Evolutionary conservation across 2,329 filamentous ascomycete species (phyloP).

Genomic region (Cladosporium sp.): DNA sequence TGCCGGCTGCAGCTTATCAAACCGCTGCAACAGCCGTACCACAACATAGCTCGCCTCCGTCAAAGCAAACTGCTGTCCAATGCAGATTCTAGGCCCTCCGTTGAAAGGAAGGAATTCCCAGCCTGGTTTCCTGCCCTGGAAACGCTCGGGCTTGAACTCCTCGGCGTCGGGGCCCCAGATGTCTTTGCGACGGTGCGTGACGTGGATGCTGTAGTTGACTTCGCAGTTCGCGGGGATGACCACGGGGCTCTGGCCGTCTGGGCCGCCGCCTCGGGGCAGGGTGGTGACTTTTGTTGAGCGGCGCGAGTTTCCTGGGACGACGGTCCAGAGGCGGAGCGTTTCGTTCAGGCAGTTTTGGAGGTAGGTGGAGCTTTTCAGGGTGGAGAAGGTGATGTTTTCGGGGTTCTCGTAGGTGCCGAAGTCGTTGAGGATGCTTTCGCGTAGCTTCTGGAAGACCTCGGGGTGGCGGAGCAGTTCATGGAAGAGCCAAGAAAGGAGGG

Average conservation of each 20-base stretch:
- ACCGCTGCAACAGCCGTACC: constrained; percentile 36
- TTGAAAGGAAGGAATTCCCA: constrained; percentile 43
- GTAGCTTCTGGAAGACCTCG: constrained; percentile 51
- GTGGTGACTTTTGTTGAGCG: constrained; percentile 71
- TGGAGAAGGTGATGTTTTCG: constrained; percentile 52
- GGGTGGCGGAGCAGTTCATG: constrained; percentile 57
- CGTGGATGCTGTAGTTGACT: constrained; percentile 38
- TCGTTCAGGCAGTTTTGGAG: constrained; percentile 52
- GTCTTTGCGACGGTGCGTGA: constrained; percentile 42
- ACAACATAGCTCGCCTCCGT: constrained; percentile 38
- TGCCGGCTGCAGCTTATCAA: constrained; percentile 34
- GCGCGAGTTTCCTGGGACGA: constrained; percentile 77
- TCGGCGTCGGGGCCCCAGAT: constrained; percentile 45
- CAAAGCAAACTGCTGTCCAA: constrained; percentile 74
- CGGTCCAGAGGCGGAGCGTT: constrained; percentile 70
- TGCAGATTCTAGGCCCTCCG: constrained; percentile 67
- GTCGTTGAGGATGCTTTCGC: constrained; percentile 50
- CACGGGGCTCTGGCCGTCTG: constrained; percentile 58
- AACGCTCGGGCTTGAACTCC: constrained; percentile 42
- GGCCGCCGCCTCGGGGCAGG: constrained; percentile 64
- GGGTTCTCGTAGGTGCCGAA: constrained; percentile 50
- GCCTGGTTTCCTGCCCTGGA: constrained; percentile 30
- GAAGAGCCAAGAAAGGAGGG: constrained; percentile 56
- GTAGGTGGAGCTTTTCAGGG: constrained; percentile 74
- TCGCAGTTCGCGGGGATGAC: constrained; percentile 37